Evolutionary conservation across 2,329 filamentous ascomycete species (phyloP).

Genomic region (Penicillium sp.): DNA sequence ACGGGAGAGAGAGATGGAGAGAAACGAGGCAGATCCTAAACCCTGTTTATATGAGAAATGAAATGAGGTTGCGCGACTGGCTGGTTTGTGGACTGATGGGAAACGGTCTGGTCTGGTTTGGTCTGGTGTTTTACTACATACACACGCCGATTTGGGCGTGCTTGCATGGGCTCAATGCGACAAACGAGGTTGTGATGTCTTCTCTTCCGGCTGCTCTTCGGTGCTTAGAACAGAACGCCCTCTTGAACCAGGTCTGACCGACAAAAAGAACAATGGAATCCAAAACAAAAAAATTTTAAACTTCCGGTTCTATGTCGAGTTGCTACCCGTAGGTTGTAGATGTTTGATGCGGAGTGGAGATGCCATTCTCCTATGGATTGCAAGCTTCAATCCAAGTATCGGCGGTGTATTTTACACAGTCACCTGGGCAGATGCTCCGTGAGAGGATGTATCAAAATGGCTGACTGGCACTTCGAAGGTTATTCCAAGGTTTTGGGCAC

Average conservation of each 20-base stretch:
- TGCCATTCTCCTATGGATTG: no score
- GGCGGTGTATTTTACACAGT: no score
- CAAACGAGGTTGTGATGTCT: constrained; percentile 30
- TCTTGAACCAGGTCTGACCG: constrained; percentile 17
- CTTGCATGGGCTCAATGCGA: constrained; percentile 32
- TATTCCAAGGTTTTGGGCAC: no score
- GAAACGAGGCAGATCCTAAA: constrained; percentile 21
- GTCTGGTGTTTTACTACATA: constrained; percentile 27
- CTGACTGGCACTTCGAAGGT: no score
- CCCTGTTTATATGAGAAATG: constrained; percentile 24
- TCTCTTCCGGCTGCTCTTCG: constrained; percentile 15
- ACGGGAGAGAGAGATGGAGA: constrained; percentile 26
- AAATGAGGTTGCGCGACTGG: constrained; percentile 25
- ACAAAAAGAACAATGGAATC: constrained; percentile 26
- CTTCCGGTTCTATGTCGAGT: constrained; percentile 22
- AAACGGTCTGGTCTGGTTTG: constrained; percentile 24
- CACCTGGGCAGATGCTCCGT: no score
- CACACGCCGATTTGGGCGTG: constrained; percentile 21
- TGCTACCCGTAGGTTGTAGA: constrained; percentile 8
- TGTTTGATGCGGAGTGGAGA: no score
- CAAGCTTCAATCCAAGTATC: no score
- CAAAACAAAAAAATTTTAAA: constrained; percentile 29
- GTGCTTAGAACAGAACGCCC: constrained; percentile 12
- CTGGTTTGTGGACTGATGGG: constrained; percentile 22
- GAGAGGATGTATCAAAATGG: no score